Evolutionary conservation across 2,329 filamentous ascomycete genomes (phyloP), one percentile per base, ranked within the genome.

Genomic region (Periconia macrospinosa): DNA sequence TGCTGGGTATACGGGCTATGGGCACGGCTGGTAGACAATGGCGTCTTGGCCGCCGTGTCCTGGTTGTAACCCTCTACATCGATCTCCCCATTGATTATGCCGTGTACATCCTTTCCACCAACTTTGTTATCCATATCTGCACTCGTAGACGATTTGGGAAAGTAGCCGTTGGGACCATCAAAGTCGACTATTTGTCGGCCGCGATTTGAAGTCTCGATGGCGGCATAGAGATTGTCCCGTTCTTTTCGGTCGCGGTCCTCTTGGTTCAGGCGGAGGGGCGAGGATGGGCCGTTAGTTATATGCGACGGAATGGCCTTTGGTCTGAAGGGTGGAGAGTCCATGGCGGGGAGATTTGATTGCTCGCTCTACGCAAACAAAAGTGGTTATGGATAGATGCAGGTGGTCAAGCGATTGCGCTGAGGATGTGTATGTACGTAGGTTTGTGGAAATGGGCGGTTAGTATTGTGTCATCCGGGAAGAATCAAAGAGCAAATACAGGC

Each of bases 191-290:
- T 72, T 49, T 77, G 74, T 58, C 76, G 76, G 23, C 75, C 73
- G 19, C 74, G 76, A 68, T 84, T 84, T 14, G 83, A 86, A 7
- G 79, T 79, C 60, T 81, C 75, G 55, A 87, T 87, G 20, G 84
- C 82, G 17, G 82, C 78, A 61, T 80, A 82, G 50, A 86, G 77
- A 52, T 74, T 81, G 49, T 86, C 83, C 30, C 83, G 75, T 64
- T 86, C 84, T 60, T 73, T 73, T 49, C 68, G 68, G 58, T 79
- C 76, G 56, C 79, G 76, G 42, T 76, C 76, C 65, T 81, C 75
- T 15, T 76, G 75, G 11, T 77, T 73, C 17, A 77, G 72, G 30
- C 72, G 68, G 45, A 82, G 76, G 33, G 84, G 77, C 45, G 82
- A 79, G 45, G 82, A 79, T 53, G 76, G 75, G 49, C 82, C 83